A percentile compares a stretch with the other conserved stretches of the same genome.
phyloP scores from a whole-genome alignment of 202 grass and related monocot species.

The Setaria viridis region DNA sequence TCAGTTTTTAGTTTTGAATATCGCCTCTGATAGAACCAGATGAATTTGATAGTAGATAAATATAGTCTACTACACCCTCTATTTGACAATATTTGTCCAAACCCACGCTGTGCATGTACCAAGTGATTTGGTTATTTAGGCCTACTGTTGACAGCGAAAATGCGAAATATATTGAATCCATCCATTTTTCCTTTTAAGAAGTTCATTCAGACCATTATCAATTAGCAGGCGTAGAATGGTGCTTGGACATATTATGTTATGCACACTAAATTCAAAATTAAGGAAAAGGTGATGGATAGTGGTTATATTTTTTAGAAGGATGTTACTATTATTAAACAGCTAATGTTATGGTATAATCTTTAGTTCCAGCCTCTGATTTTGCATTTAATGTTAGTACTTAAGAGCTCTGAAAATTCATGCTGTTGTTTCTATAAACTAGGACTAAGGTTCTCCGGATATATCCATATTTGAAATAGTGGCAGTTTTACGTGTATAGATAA shows the following conservation, averaged over 20 bases:
- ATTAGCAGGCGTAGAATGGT: background rate
- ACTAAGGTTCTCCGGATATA: background rate
- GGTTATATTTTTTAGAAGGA: background rate
- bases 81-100: background rate
- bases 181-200: conserved; percentile 32
- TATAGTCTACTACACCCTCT: conserved; percentile 7
- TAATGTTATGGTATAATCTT: conserved; percentile 26
- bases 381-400: conserved; percentile 1
- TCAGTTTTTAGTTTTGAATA: background rate
- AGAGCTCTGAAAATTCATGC: conserved; percentile 18
- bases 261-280: conserved; percentile 20
- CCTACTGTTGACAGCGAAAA: conserved; percentile 1
- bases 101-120: background rate
- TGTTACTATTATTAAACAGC: background rate
- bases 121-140: conserved; percentile 25
- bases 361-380: conserved; percentile 20
- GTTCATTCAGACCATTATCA: conserved; percentile 12
- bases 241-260: conserved; percentile 27
- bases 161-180: conserved; percentile 9
- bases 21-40: conserved; percentile 15
- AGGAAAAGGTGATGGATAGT: conserved; percentile 2
- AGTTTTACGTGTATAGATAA: conserved; percentile 2
- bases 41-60: background rate
- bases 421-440: conserved; percentile 6
- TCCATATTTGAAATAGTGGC: background rate